Percentiles rank a stretch among this genome's conserved stretches.
These are phyloP conservation scores for Xerocomus amazonicus DNA, from an alignment of 1,284 basidiomycete genomes.

Conservation along the genomic window DNA sequence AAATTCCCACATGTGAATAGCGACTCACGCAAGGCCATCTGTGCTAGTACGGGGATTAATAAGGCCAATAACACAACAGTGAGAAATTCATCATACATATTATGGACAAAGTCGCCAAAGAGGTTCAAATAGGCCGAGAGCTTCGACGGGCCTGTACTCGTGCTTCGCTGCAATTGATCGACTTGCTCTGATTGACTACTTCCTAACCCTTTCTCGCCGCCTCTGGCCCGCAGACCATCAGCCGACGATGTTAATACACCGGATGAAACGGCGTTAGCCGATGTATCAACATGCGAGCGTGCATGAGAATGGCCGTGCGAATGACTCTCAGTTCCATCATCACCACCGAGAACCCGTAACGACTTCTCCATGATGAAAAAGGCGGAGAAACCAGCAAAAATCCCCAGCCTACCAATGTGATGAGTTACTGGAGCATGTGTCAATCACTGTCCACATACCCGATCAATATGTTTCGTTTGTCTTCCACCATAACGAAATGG, in stretches of 20 bases:
- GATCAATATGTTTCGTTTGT: constrained; percentile 84
- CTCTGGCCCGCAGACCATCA: constrained; percentile 34
- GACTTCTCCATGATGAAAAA: constrained; percentile 93
- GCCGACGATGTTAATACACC: constrained; percentile 31
- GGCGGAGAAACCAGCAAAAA: constrained; percentile 79
- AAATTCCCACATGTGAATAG: background rate
- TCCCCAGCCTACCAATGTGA: constrained; percentile 54
- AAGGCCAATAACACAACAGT: constrained; percentile 16
- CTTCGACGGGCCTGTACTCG: constrained; percentile 58
- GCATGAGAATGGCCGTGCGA: constrained; percentile 58
- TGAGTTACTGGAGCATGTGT: constrained; percentile 9
- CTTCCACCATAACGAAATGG: constrained; percentile 78
- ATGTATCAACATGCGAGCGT: constrained; percentile 36
- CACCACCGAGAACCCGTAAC: constrained; percentile 71
- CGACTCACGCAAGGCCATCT: constrained; percentile 76
- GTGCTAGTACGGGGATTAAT: constrained; percentile 48
- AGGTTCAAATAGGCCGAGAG: constrained; percentile 87
- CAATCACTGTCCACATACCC: constrained; percentile 47
- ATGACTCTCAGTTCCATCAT: constrained; percentile 48
- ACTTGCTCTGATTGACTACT: constrained; percentile 19
- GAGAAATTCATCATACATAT: constrained; percentile 55
- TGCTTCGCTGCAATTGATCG: constrained; percentile 27
- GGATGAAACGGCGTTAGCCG: constrained; percentile 30
- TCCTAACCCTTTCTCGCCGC: constrained; percentile 25
- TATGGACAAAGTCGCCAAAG: constrained; percentile 87